Evolutionary conservation across 2,329 filamentous ascomycete genomes (phyloP).

Genomic region (Ophiocordyceps sinensis): DNA sequence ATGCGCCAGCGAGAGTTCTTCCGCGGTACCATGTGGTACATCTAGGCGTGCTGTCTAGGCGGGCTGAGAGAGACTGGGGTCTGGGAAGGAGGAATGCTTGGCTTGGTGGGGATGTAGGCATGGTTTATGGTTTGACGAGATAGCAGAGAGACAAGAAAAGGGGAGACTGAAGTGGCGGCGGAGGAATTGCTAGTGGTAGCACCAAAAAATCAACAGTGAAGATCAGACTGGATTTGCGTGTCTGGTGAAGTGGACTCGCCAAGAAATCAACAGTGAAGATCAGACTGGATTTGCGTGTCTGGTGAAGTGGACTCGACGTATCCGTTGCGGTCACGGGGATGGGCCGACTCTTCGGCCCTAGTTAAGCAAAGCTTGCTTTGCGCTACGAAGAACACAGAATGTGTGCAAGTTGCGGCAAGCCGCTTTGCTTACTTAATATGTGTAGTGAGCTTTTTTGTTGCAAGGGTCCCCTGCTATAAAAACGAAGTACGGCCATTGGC

Average conservation of each 20-base stretch:
- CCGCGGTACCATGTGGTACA: conserved; percentile 29
- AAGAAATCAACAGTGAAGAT: neutral
- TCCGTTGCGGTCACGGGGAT: too few species aligned
- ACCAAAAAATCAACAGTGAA: neutral
- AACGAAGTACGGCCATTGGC: too few species aligned
- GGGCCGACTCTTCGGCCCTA: too few species aligned
- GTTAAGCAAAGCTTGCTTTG: too few species aligned
- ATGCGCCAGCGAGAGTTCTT: conserved; percentile 20
- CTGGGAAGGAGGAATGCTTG: too few species aligned
- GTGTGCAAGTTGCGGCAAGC: too few species aligned
- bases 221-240: neutral
- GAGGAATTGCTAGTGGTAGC: conserved; percentile 7
- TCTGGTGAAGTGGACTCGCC: neutral
- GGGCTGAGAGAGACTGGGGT: neutral
- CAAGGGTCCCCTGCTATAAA: too few species aligned
- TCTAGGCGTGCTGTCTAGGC: conserved; percentile 18
- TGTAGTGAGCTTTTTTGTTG: too few species aligned
- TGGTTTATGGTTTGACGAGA: too few species aligned
- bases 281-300: neutral
- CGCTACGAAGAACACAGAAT: too few species aligned
- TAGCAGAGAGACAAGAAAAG: conserved; percentile 9
- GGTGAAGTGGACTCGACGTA: neutral
- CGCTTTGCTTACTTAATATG: too few species aligned
- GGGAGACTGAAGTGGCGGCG: conserved; percentile 19
- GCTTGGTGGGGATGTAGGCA: too few species aligned